Base-by-base conservation (phyloP, 495 filamentous ascomycete genomes). In the Neurospora sp. region DNA sequence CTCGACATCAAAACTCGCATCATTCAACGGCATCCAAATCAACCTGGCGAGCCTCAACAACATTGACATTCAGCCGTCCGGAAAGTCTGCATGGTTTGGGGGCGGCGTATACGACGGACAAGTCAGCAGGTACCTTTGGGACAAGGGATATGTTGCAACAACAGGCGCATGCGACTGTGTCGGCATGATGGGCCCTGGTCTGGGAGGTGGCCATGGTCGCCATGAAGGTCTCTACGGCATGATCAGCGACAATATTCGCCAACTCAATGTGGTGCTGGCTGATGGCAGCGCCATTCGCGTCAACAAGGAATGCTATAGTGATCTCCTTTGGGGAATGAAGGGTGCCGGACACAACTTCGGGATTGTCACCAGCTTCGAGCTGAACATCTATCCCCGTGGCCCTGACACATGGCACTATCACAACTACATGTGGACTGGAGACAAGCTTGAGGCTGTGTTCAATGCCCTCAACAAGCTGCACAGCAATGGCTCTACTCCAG, bases 281-380 rank as follows among this genome's bases (percentile, higher is more conserved):
- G 44, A 72, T 31, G 71, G 71, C 11, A 35, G 14, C 3, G 16
- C 23, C 31, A n/a, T 54, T 48, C 14, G 37, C 4, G 71, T 39
- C 23, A 37, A 20, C 31, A 40, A 27, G 16, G 8, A 1, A 0
- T 7, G 9, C 8, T 3, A 54, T 31, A 41, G 69, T 37, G 86
- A 91, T 74, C 73, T 91, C 18, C 78, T 91, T 77, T 91, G 88
- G 88, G 88, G 86, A 14, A 78, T 90, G 11, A 89, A 83, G 82
- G 89, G 89, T 59, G 89, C 88, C 31, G 89, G 88, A 4, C 88
- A 88, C 48, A 90, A 90, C 77, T 86, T 90, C 80, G 87, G 89
- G 72, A 88, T 91, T 70, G 84, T 90, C n/a, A 42, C 89, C 16
- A 85, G 82, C 9, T 77, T 86, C 44, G 85, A 82, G 31, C 73